A percentile compares a stretch with the other conserved stretches of the same genome.
Evolutionary conservation across 805 yeast species (phyloP).

Genomic region (Candida glaebosa): DNA sequence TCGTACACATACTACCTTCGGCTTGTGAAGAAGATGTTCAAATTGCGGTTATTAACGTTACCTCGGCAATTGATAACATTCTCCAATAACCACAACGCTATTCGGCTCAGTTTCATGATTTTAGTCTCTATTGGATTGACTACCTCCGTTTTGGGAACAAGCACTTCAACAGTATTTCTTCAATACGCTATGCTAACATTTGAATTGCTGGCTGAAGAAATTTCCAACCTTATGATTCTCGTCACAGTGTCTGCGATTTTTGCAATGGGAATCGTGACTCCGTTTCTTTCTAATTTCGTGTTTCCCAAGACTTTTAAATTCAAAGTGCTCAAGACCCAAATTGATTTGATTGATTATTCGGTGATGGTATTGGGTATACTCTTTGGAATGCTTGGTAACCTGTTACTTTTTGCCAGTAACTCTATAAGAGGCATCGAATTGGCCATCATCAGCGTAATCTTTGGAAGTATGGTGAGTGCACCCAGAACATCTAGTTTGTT

Average conservation of each 20-base stretch:
- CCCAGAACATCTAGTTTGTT: slow-evolving; percentile 53
- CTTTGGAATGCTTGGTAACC: slow-evolving; percentile 32
- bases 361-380: slow-evolving; percentile 29
- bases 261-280: slow-evolving; percentile 46
- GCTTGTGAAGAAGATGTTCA: slow-evolving; percentile 17
- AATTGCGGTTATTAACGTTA: slow-evolving; percentile 48
- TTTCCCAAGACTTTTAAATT: slow-evolving; percentile 26
- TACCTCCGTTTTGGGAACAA: slow-evolving; percentile 24
- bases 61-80: slow-evolving; percentile 27
- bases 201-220: slow-evolving; percentile 47
- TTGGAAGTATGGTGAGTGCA: slow-evolving; percentile 53
- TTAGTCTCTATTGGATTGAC: slow-evolving; percentile 41
- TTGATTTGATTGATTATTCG: slow-evolving; percentile 49
- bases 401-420: slow-evolving; percentile 24
- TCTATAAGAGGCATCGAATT: slow-evolving; percentile 10
- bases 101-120: slow-evolving; percentile 34
- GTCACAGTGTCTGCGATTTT: slow-evolving; percentile 39
- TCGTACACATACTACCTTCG: neutral
- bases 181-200: slow-evolving; percentile 51
- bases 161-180: slow-evolving; percentile 38
- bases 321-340: slow-evolving; percentile 25
- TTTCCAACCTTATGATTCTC: slow-evolving; percentile 51
- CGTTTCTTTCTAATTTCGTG: slow-evolving; percentile 35
- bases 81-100: slow-evolving; percentile 11
- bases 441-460: slow-evolving; percentile 26